Conservation (phyloP, 2,329 filamentous ascomycete genomes). For the Chrysosporium queenslandicum region DNA sequence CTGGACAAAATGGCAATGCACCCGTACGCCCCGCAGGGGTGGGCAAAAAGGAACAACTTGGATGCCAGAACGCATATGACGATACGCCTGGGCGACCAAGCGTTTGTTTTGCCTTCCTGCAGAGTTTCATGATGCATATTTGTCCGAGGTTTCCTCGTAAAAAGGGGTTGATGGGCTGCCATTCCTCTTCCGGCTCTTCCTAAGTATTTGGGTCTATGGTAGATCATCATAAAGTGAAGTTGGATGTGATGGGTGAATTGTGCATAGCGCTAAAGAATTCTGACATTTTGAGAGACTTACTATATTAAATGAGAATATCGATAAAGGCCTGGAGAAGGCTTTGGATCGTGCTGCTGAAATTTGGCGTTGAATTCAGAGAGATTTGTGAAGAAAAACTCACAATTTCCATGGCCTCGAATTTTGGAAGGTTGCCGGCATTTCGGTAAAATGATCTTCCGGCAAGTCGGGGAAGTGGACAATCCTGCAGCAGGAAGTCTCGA, state of each 20-base stretch:
- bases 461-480: too few relatives aligned
- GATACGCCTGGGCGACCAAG: slow-evolving; percentile 11
- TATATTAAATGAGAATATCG: neutral
- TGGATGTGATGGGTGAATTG: too few relatives aligned
- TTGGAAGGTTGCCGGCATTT: too few relatives aligned
- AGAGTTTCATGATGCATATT: slow-evolving; percentile 3
- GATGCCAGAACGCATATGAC: slow-evolving; percentile 16
- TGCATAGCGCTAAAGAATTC: too few relatives aligned
- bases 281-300: slow-evolving; percentile 3
- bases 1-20: slow-evolving; percentile 7
- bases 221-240: slow-evolving; percentile 32
- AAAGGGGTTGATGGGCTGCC: slow-evolving; percentile 20
- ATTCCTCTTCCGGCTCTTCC: slow-evolving; percentile 43
- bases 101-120: slow-evolving; percentile 1
- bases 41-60: slow-evolving; percentile 8
- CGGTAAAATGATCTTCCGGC: too few relatives aligned
- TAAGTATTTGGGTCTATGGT: slow-evolving; percentile 33
- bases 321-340: too few relatives aligned
- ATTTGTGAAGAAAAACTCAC: too few relatives aligned
- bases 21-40: slow-evolving; percentile 14
- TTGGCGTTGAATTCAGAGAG: too few relatives aligned
- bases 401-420: too few relatives aligned
- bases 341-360: too few relatives aligned
- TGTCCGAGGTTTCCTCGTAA: neutral
- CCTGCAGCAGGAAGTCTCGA: too few relatives aligned